phyloP scores from a whole-genome alignment of 75 land plant genomes.

The Pinus tabuliformis region DNA sequence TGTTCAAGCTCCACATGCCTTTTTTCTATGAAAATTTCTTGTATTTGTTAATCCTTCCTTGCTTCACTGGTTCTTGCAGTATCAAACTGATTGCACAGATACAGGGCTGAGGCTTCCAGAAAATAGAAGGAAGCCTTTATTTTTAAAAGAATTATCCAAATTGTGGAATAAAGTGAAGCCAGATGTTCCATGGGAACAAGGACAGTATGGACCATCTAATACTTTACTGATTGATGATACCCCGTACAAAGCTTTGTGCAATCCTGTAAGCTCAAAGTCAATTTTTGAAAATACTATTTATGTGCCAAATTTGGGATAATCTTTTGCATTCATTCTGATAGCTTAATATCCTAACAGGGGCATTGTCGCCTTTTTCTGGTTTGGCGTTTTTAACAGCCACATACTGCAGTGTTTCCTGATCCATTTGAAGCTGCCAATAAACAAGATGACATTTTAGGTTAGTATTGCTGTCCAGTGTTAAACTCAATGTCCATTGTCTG shows the following conservation, averaged over 20 bases:
- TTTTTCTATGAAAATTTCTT: no score
- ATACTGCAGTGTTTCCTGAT: conserved; percentile 66
- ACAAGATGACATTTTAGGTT: conserved; percentile 58
- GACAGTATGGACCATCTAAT: conserved; percentile 67
- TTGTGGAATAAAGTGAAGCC: conserved; percentile 64
- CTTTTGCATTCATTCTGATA: background rate
- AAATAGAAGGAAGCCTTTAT: conserved; percentile 52
- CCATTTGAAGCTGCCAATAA: conserved; percentile 38
- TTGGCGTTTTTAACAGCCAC: conserved; percentile 27
- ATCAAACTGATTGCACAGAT: conserved; percentile 63
- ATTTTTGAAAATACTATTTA: background rate
- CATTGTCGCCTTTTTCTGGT: background rate
- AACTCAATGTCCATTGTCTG: background rate
- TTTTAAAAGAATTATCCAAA: conserved; percentile 73
- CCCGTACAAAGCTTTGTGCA: conserved; percentile 85
- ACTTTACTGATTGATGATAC: conserved; percentile 87
- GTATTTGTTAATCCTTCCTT: no score
- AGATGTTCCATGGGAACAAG: conserved; percentile 66
- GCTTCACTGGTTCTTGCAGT: conserved; percentile 19
- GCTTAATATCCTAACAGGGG: background rate
- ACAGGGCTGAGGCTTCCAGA: conserved; percentile 45
- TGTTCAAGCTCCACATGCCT: no score
- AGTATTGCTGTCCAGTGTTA: conserved; percentile 5
- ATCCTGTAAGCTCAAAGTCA: conserved; percentile 56
- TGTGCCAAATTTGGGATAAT: no score